A percentile compares a stretch with the other conserved stretches of the same genome.
phyloP scores from a whole-genome alignment of 2,329 filamentous ascomycete genomes.

The Penicillium italicum region DNA sequence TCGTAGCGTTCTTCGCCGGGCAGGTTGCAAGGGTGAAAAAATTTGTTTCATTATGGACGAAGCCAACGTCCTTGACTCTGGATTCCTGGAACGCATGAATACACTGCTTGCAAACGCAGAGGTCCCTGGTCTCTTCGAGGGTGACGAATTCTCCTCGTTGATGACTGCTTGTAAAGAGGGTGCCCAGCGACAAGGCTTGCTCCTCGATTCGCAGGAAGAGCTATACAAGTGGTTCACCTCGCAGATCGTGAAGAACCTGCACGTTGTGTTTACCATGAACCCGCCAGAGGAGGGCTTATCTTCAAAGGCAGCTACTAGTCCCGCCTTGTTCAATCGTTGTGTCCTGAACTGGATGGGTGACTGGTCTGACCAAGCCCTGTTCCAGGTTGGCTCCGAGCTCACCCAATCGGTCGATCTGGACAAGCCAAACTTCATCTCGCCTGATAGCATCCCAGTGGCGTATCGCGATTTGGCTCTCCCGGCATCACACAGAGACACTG shows the following conservation, averaged over 20 bases:
- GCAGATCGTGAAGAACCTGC: constrained; percentile 97
- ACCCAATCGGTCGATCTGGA: constrained; percentile 96
- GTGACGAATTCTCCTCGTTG: constrained; percentile 95
- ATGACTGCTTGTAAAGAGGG: constrained; percentile 99
- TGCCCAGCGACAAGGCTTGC: constrained; percentile 87
- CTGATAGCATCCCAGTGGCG: constrained; percentile 87
- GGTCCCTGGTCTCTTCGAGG: constrained; percentile 96
- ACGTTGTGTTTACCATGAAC: constrained; percentile 99
- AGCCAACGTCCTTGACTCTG: constrained; percentile 95
- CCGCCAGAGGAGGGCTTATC: constrained; percentile 91
- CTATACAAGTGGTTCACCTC: constrained; percentile 99
- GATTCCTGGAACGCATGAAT: constrained; percentile 99
- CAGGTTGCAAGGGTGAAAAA: constrained; percentile 97
- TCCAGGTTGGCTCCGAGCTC: constrained; percentile 93
- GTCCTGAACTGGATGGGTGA: constrained; percentile 99
- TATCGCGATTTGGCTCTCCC: constrained; percentile 82
- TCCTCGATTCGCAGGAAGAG: constrained; percentile 96
- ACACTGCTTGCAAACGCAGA: constrained; percentile 98
- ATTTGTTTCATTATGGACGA: constrained; percentile 99
- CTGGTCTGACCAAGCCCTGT: constrained; percentile 98
- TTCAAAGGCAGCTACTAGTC: constrained; percentile 95
- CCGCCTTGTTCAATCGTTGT: constrained; percentile 97
- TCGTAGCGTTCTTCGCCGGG: constrained; percentile 84
- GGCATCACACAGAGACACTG: constrained; percentile 82
- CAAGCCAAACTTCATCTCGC: constrained; percentile 76